These are phyloP conservation scores for Coniophora puteana DNA, from an alignment of 1,284 basidiomycete species.

Conservation along the genomic window DNA sequence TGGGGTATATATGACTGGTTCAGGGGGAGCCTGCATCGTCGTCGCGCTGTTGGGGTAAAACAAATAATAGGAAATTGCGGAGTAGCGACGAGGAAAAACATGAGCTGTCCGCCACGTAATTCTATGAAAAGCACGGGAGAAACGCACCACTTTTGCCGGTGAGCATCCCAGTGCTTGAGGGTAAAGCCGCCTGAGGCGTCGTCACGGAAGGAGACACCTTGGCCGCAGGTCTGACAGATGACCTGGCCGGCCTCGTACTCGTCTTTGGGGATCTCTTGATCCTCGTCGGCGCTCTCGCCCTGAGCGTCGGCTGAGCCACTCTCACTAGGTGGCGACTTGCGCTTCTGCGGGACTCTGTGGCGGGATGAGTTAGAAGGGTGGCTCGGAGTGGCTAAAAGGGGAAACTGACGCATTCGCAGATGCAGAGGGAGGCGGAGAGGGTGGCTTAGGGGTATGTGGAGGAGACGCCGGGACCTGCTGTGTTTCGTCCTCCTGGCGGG, in stretches of 20 bases:
- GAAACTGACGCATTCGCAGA: no score
- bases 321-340: conserved; percentile 32
- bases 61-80: conserved; percentile 3
- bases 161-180: conserved; percentile 64
- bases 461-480: conserved; percentile 9
- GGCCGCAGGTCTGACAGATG: conserved; percentile 58
- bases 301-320: conserved; percentile 18
- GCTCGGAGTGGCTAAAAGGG: conserved; percentile 17
- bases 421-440: conserved; percentile 18
- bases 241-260: conserved; percentile 59
- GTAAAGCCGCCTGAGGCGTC: conserved; percentile 58
- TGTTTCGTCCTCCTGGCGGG: conserved; percentile 11
- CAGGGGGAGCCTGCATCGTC: conserved; percentile 27
- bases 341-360: conserved; percentile 35
- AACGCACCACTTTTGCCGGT: conserved; percentile 55
- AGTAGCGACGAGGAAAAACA: no score
- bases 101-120: neutral
- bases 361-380: conserved; percentile 8
- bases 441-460: conserved; percentile 14
- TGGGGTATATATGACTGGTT: conserved; percentile 38
- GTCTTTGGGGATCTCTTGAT: conserved; percentile 27
- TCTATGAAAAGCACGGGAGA: conserved; percentile 5
- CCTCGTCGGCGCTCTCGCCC: conserved; percentile 12
- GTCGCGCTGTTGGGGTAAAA: conserved; percentile 20
- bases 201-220: conserved; percentile 60